Evolutionary conservation across 2,329 filamentous ascomycete species (phyloP), one percentile per base, ranked within the genome.

Genomic region (Lojkania enalia): DNA sequence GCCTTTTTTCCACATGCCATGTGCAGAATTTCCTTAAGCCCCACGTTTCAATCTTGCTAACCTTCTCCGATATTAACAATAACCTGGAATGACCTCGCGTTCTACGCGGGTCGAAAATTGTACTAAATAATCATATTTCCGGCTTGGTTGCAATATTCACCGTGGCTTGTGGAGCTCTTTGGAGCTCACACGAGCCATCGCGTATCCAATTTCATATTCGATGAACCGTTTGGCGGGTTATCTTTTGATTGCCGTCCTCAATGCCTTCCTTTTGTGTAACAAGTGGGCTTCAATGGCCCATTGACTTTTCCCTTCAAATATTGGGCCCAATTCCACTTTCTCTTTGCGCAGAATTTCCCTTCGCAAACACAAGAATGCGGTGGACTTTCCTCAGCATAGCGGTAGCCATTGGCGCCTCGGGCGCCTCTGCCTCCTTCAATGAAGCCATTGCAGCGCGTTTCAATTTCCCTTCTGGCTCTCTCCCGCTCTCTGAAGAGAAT

Each of bases 341-440:
- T 20, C 15, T 29, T 41, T 29, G 11, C 18, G 33, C 9, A 21
- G 25, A 20, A 16, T n/a, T 19, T 25, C 19, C 37, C 14, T 18
- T 35, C 19, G 7, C 15, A 27, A 15, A 15, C 4, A 13, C 30
- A 38, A 55, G 14, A 11, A 65, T 65, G 61, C 52, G 37, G 46
- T 61, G 51, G 55, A 46, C 32, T 13, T 21, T 30, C 35, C 16
- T 63, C 30, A 35, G 20, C 32, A 16, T 59, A 4, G 44, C 46
- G 29, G 51, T 46, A 44, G 53, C 48, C 23, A 33, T 61, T 18
- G 46, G 53, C 50, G 53, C 54, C 35, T 48, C 48, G 9, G 44
- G 43, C 39, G 50, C 44, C 35, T 56, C 44, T 16, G 54, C 55
- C 6, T 54, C 52, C 2, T 19, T 33, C 6, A 44, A 48, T 33